Evolutionary conservation across 306 rosid genomes (phyloP), one percentile per base, ranked within the genome.

Genomic region (Cucumis melo): DNA sequence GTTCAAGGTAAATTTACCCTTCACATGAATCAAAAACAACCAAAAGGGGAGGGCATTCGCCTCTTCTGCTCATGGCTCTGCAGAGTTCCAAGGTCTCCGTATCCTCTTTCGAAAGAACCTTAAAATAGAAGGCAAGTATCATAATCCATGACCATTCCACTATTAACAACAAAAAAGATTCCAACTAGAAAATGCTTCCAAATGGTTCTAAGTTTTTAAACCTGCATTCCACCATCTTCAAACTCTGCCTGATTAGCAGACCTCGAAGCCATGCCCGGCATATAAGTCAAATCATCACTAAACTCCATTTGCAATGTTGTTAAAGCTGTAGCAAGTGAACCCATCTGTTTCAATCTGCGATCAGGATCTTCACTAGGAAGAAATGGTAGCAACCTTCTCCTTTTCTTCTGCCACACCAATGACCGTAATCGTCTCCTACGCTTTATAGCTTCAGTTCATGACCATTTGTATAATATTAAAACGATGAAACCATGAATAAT

Each of bases 151-250:
- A 73, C 70, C 51, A 65, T 17, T 46, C 57, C 56, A 46, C 13
- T 15, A 13, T 21, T 73, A 27, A n/a, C 2, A 75, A 57, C 36
- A 75, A 75, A 75, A 75, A 41, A 6, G 56, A 51, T 21, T 54
- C 67, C 17, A 36, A 75, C 29, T 44, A 19, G 20, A 72, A 48
- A 72, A 13, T 50, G 17, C 6, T 24, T 72, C 15, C 60, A 59
- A 57, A 21, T 27, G 78, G 10, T 75, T 57, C 23, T 14, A 66
- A 42, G 36, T 41, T 62, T 56, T 67, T 20, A 82, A 73, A 92
- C 97, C 97, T 92, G 97, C 91, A 92, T 92, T 85, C 96, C 97
- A 58, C 96, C 96, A 13, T 78, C 60, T 82, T 92, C 97, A 50
- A 84, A 83, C 34, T 50, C 48, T 66, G 97, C 82, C 70, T 41